Evolutionary conservation across 2,329 filamentous ascomycete species (phyloP).

Genomic region (Botryotinia calthae): DNA sequence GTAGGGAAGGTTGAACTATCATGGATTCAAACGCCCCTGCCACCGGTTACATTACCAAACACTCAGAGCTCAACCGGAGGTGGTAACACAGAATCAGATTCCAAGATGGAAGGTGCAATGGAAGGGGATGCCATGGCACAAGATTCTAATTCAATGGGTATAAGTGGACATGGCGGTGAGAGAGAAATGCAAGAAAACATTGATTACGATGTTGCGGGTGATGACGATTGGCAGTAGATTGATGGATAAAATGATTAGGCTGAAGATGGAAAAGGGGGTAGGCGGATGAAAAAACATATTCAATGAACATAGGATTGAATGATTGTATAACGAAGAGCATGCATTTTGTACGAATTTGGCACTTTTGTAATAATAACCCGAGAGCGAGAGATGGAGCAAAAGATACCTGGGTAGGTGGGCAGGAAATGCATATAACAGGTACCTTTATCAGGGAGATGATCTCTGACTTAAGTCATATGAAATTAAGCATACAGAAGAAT

Average conservation of each 20-base stretch:
- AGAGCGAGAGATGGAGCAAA: not conserved
- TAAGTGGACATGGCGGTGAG: conserved; percentile 23
- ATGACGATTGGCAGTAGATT: conserved; percentile 38
- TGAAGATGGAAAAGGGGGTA: not conserved
- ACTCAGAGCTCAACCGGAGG: conserved; percentile 6
- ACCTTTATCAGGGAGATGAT: not conserved
- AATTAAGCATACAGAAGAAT: not conserved
- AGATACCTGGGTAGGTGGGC: not conserved
- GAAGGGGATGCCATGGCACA: conserved; percentile 38
- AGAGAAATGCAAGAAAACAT: conserved; percentile 32
- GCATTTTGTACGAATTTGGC: not conserved
- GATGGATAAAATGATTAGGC: not conserved
- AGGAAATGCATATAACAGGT: not conserved
- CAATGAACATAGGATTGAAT: not conserved
- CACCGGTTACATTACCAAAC: conserved; percentile 29
- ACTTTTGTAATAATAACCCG: conserved; percentile 15
- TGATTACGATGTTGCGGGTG: conserved; percentile 45
- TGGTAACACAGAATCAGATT: conserved; percentile 13
- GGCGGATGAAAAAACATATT: not conserved
- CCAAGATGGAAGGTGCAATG: conserved; percentile 29
- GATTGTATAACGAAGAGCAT: not conserved
- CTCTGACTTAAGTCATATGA: not conserved
- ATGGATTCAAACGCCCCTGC: conserved; percentile 51
- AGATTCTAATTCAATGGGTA: conserved; percentile 24
- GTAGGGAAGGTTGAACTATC: conserved; percentile 62